Percentiles rank a stretch among this genome's conserved stretches.
phyloP scores from a whole-genome alignment of 768 basidiomycete genomes.

The Obba rivulosa region DNA sequence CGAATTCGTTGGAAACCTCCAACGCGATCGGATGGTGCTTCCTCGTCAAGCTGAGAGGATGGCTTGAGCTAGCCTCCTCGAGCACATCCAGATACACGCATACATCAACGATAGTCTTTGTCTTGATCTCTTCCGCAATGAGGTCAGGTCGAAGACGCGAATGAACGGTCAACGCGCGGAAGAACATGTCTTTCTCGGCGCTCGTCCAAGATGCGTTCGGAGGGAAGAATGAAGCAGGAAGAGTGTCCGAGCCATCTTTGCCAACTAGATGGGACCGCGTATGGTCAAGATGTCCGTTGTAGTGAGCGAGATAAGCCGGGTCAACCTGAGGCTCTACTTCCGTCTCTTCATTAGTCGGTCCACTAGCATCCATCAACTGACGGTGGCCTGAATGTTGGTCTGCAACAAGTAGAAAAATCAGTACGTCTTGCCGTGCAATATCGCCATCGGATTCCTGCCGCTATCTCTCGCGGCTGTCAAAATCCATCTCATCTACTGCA shows the following conservation, averaged over 20 bases:
- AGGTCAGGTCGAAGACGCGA: constrained; percentile 76
- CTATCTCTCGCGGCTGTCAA: no score
- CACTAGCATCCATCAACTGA: no score
- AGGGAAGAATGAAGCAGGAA: constrained; percentile 21
- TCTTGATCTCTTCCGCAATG: constrained; percentile 60
- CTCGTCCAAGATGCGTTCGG: constrained; percentile 52
- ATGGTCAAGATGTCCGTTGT: constrained; percentile 30
- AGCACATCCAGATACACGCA: constrained; percentile 59
- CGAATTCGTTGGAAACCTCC: constrained; percentile 48
- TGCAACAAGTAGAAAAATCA: no score
- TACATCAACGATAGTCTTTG: constrained; percentile 65
- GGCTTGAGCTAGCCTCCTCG: constrained; percentile 29
- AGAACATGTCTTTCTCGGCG: constrained; percentile 66
- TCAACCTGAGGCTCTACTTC: constrained; percentile 6
- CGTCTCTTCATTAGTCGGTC: constrained; percentile 6
- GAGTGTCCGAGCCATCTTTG: constrained; percentile 25
- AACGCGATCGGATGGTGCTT: constrained; percentile 40
- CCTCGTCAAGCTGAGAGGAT: constrained; percentile 6
- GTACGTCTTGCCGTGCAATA: no score
- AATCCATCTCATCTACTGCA: no score
- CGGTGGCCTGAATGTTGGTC: no score
- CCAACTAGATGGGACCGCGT: constrained; percentile 31
- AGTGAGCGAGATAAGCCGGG: constrained; percentile 22
- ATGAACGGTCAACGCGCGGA: constrained; percentile 58
- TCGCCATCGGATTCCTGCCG: no score